These are phyloP conservation scores for Leccinum boreale DNA, from an alignment of 768 basidiomycete species.

Conservation along the genomic window DNA sequence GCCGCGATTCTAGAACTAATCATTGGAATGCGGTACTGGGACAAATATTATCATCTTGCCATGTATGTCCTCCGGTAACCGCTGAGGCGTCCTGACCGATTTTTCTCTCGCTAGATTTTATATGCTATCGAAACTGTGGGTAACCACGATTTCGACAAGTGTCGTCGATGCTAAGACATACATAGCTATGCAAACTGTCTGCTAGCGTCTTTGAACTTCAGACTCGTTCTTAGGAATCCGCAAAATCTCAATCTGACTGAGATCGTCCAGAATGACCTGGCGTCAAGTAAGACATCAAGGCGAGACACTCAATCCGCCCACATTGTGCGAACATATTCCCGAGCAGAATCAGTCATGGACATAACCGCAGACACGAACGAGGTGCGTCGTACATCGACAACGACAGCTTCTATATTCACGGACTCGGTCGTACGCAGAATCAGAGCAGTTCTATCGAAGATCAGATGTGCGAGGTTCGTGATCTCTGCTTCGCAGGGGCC, in stretches of 20 bases:
- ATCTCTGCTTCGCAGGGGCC: not conserved
- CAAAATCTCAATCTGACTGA: not conserved
- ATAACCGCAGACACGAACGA: not conserved
- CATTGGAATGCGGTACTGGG: not conserved
- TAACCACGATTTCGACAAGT: no score
- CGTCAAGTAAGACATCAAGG: no score
- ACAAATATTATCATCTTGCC: slow-evolving; percentile 1
- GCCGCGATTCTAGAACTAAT: slow-evolving; percentile 8
- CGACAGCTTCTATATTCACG: no score
- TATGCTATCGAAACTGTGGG: slow-evolving; percentile 5
- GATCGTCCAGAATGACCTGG: not conserved
- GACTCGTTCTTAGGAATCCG: not conserved
- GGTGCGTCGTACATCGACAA: not conserved
- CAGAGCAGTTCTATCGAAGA: not conserved
- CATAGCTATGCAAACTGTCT: slow-evolving; percentile 15
- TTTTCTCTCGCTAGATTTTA: not conserved
- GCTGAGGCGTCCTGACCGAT: no score
- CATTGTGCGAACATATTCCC: not conserved
- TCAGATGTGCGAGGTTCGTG: not conserved
- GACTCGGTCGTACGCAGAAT: not conserved
- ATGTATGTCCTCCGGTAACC: not conserved
- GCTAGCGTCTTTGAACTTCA: slow-evolving; percentile 9
- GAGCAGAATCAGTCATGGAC: not conserved
- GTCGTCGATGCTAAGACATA: not conserved
- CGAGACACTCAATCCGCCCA: not conserved